phyloP scores from a whole-genome alignment of 2,329 filamentous ascomycete genomes.

The Fusarium equiseti region DNA sequence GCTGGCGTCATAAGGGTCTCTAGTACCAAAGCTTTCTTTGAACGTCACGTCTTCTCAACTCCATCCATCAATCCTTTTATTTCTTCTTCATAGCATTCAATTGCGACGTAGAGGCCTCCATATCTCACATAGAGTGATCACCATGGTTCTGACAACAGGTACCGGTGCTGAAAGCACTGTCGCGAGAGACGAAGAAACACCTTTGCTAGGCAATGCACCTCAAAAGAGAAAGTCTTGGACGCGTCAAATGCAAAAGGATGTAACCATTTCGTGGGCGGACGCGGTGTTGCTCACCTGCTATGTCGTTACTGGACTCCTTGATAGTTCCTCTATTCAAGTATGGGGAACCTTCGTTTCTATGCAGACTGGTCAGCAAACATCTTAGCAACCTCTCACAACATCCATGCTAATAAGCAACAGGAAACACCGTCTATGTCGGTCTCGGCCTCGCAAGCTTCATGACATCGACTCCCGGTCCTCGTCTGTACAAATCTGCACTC shows the following conservation, averaged over 20 bases:
- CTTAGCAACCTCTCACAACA: background rate
- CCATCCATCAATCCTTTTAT: background rate
- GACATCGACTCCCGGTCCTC: constrained; percentile 58
- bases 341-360: constrained; percentile 87
- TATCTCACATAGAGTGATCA: too few relatives aligned
- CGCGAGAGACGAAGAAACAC: constrained; percentile 37
- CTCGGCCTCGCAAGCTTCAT: constrained; percentile 63
- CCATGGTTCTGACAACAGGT: constrained; percentile 16
- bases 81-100: background rate
- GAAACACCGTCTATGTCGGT: constrained; percentile 84
- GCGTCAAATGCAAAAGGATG: constrained; percentile 23
- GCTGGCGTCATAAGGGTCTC: constrained; percentile 34
- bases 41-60: constrained; percentile 4
- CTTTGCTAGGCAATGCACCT: constrained; percentile 20
- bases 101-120: fast-evolving
- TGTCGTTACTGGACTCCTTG: constrained; percentile 80
- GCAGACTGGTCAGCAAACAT: constrained; percentile 73
- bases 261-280: constrained; percentile 70
- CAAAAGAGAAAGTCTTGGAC: constrained; percentile 9
- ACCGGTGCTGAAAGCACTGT: background rate
- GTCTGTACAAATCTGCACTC: constrained; percentile 65
- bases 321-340: constrained; percentile 79
- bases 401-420: constrained; percentile 49
- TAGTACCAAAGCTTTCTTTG: constrained; percentile 33
- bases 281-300: constrained; percentile 78